Evolutionary conservation across 2,329 filamentous ascomycete genomes (phyloP), one percentile per base, ranked within the genome.

Genomic region (Xylaria arbuscula): DNA sequence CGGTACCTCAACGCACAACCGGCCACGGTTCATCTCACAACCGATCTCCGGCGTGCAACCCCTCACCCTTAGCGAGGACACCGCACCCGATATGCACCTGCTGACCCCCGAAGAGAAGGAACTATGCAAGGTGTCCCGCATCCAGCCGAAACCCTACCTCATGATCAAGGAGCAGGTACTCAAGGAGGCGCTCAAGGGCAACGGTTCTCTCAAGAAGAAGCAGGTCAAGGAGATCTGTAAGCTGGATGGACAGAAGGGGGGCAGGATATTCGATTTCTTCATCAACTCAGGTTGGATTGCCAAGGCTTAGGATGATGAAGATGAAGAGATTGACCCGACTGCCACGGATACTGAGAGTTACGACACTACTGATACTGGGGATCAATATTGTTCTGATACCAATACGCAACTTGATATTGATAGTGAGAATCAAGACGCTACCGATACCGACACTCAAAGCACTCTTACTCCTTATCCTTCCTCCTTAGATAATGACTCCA

Each of bases 101-200:
- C 84, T 99, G 51, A 93, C 92, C 0, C 86, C 90, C 0, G 93
- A 97, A 72, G 96, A 99, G 80, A 84, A 89, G 4, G 93, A 97
- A 76, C 83, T 99, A 0, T 99, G 96, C 82, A 92, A 93, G 74
- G 87, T 92, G 48, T 87, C 97, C 15, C 89, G 94, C 50, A 83
- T 99, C 61, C 92, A 96, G 80, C 96, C 96, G 0, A 99, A 99
- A 82, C 93, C 96, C 1, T 99, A 98, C 79, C 81, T 98, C 5
- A 93, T 93, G 77, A 93, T 98, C 80, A 99, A 99, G 81, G 94
- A 98, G 79, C 90, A 92, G 69, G 85, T 98, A n/a, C 81, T 98
- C 61, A 93, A 93, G 75, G 95, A 98, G 78, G 93, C 95, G 0
- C 88, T 97, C 78, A 96, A 95, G 81, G 90, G 90, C 67, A 95